Evolutionary conservation across 345 rosid genomes (phyloP), one percentile per base, ranked within the genome.

Genomic region (Noccaea bulbosa): DNA sequence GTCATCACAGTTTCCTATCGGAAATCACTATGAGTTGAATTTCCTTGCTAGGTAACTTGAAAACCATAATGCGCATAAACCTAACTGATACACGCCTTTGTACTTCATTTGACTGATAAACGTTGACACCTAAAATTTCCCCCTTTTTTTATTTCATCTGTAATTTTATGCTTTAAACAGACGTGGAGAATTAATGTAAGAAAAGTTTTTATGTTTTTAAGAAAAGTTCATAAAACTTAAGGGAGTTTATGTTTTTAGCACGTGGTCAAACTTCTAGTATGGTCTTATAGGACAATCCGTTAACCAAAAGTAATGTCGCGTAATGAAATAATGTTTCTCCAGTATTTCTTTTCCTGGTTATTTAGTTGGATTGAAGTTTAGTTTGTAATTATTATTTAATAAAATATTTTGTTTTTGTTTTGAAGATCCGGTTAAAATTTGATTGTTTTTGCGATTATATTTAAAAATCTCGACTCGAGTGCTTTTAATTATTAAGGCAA

Each of bases 211-310:
- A n/a, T n/a, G n/a, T n/a, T n/a, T n/a, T n/a, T 24, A 24, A 24
- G 27, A 14, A 30, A 12, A 47, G 10, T 30, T 50, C 11, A 32
- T n/a, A 7, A 30, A 30, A 6, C 6, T 30, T 30, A 7, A 52
- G 1, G 20, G 24, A 2, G 6, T 54, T 54, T 33, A 33, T 14
- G 34, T 5, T 34, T n/a, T 55, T 34, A 57, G 33, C 46, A 57
- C 6, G 62, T 37, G 50, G 49, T 61, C 65, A 61, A 61, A 61
- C 51, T 41, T 60, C 37, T 44, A 1, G 4, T 16, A 41, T 27
- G 50, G 48, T 60, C 63, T 17, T 58, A 58, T 20, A 17, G 45
- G 39, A 53, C 11, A 39, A 58, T 58, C 17, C 11, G 11, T n/a
- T 11, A 20, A 6, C 46, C 11, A 58, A 59, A 58, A 15, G 47